Base-by-base conservation (phyloP, 345 rosid species). In the Pelargonium nanum region DNA sequence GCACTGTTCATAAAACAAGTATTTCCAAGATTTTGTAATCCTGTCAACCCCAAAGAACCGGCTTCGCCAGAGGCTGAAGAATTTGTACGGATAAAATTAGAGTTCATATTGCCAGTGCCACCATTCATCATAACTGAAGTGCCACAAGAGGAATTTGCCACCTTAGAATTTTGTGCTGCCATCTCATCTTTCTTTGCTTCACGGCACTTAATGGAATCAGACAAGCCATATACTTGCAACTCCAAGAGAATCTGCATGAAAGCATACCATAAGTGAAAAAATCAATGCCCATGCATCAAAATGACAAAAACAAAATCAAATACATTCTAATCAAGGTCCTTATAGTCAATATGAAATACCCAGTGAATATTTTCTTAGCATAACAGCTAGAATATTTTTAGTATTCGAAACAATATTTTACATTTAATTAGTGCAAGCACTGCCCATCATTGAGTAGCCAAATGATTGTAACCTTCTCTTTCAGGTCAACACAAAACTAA, bases 1-100 rank as follows among this genome's bases (percentile, higher is more conserved):
- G 96, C 77, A 62, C 99, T 93, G 70, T 93, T 93, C 99, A 93
- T 87, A 77, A 93, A 93, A 73, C 99, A 93, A 64, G 99, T 93
- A 73, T 93, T 93, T 75, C 97, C 99, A 60, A 93, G 90, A 77
- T 93, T 93, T 76, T 89, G 99, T 71, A 93, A 77, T 72, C 97
- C 99, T 44, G 95, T 80, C 81, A 93, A 68, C 64, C 99, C 99
- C 77, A 93, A 76, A 65, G 84, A 85, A 66, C 99, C 99, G 63
- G 86, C 86, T 80, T 93, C 97, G 63, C 90, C 86, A 50, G 88
- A 75, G n/a, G 72, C 65, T 68, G 75, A 78, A 58, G 82, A 77
- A 70, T 57, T 70, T 64, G 78, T 66, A 23, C 75, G 73, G 25
- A 74, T 67, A 65, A 71, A 69, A 71, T 67, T 76, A 72, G 70